phyloP scores from a whole-genome alignment of 768 basidiomycete genomes.

The Trametes cinnabarina region DNA sequence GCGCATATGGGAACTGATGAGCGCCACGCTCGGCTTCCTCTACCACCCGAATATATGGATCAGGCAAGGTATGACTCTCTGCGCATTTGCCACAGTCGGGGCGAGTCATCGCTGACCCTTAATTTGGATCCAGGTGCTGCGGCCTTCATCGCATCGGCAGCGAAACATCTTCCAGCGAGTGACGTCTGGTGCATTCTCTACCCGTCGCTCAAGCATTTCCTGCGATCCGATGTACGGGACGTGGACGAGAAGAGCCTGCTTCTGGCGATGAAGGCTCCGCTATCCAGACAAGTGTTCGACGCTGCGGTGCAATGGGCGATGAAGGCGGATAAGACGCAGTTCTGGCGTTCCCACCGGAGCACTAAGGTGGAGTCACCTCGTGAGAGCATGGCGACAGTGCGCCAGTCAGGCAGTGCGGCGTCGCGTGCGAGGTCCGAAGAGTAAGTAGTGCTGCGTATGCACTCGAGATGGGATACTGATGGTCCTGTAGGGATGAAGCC shows the following conservation, averaged over 20 bases:
- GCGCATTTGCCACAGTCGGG: not conserved
- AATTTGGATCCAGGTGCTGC: constrained; percentile 59
- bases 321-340: constrained; percentile 74
- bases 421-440: constrained; percentile 69
- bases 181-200: constrained; percentile 98
- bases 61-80: constrained; percentile 65
- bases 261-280: constrained; percentile 70
- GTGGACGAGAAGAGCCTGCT: constrained; percentile 78
- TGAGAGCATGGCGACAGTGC: constrained; percentile 67
- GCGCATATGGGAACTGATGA: constrained; percentile 97
- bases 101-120: not conserved
- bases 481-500: constrained; percentile 61
- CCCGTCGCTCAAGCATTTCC: constrained; percentile 81
- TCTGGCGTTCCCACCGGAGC: constrained; percentile 66
- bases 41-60: constrained; percentile 98
- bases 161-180: constrained; percentile 75
- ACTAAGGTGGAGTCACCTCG: constrained; percentile 63
- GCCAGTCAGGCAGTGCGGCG: constrained; percentile 48
- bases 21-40: constrained; percentile 80
- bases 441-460: constrained; percentile 46
- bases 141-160: constrained; percentile 85
- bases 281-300: constrained; percentile 75
- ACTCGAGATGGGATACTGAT: not conserved
- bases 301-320: constrained; percentile 87
- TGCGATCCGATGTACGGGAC: constrained; percentile 76